These are phyloP conservation scores for Didymella exigua DNA, from an alignment of 2,329 filamentous ascomycete species.

Conservation along the genomic window DNA sequence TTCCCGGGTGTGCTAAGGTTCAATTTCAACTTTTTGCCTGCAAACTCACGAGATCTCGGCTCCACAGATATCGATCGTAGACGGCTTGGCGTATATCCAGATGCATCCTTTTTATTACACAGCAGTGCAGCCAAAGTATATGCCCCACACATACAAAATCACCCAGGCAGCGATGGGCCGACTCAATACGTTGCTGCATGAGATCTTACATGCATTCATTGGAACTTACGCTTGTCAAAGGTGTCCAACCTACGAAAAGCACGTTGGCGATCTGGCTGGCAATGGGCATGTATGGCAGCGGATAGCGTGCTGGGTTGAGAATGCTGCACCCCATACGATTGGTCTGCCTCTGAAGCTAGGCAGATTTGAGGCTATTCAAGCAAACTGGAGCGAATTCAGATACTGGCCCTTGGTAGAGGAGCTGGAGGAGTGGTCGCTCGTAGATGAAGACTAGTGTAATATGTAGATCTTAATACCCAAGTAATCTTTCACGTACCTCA, in stretches of 20 bases:
- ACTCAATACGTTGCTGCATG: neutral
- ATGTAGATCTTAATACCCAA: neutral
- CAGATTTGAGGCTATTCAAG: neutral
- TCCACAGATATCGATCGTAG: neutral
- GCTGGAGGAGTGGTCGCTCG: neutral
- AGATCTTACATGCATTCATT: neutral
- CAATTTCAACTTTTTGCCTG: neutral
- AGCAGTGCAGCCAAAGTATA: neutral
- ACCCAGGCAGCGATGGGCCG: neutral
- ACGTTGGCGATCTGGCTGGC: neutral
- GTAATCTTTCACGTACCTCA: neutral
- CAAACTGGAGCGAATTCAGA: neutral
- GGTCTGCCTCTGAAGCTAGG: neutral
- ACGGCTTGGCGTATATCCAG: neutral
- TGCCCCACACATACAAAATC: neutral
- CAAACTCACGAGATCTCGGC: neutral
- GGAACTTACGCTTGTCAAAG: neutral
- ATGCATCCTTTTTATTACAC: neutral
- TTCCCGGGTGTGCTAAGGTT: neutral
- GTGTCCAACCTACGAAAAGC: neutral
- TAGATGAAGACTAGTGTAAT: neutral
- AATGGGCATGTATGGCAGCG: neutral
- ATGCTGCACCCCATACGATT: neutral
- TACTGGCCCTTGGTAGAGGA: neutral
- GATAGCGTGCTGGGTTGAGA: neutral